Evolutionary conservation across 2,329 filamentous ascomycete genomes (phyloP).

Genomic region (Aspergillus pseudoterreus): DNA sequence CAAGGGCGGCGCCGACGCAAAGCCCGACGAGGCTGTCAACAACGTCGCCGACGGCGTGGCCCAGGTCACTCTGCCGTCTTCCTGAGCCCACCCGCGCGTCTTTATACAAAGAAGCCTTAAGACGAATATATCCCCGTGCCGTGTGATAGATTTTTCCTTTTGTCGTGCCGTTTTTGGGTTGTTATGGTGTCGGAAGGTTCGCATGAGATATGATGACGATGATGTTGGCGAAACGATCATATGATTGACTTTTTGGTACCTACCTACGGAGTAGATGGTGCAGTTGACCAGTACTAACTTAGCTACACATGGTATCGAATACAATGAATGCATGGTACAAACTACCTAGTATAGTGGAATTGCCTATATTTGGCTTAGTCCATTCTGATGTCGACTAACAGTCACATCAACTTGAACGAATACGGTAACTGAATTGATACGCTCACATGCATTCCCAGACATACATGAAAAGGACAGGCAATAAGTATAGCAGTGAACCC

Average conservation of each 20-base stretch:
- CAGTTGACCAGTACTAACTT: no score
- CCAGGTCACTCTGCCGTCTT: constrained; percentile 41
- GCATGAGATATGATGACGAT: constrained; percentile 3
- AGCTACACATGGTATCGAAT: no score
- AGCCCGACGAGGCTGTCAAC: constrained; percentile 31
- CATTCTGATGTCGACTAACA: no score
- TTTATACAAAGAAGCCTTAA: background rate
- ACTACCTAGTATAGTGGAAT: no score
- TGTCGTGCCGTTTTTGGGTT: background rate
- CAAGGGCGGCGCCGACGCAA: constrained; percentile 31
- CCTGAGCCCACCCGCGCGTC: constrained; percentile 17
- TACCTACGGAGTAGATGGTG: background rate
- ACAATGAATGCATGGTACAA: no score
- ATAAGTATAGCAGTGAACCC: background rate
- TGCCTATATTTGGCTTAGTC: no score
- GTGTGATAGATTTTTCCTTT: constrained; percentile 1
- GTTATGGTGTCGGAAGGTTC: constrained; percentile 1
- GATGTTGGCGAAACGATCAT: background rate
- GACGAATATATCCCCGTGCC: constrained; percentile 3
- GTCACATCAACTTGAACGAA: no score
- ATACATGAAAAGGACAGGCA: constrained; percentile 5
- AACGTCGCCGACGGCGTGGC: constrained; percentile 41
- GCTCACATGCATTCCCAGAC: constrained; percentile 21
- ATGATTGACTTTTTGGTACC: constrained; percentile 1
- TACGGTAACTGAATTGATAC: constrained; percentile 1